Percentiles rank a stretch among this genome's conserved stretches.
These are phyloP conservation scores for Phytophthora pini DNA, from an alignment of 352 stramenopile species.

Conservation along the genomic window DNA sequence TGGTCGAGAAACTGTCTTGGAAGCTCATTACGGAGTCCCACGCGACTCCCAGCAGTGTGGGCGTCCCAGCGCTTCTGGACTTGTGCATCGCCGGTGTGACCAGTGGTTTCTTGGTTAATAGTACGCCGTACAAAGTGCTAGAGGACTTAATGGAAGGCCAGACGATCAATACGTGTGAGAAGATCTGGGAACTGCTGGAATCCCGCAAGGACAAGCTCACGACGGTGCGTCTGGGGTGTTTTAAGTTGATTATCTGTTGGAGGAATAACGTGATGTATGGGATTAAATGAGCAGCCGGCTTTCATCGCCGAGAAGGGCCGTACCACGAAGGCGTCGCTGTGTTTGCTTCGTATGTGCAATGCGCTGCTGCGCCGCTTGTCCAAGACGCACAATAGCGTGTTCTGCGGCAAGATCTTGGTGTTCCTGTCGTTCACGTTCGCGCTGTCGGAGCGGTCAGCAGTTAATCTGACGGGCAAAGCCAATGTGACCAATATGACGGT, in stretches of 20 bases:
- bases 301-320: slow-evolving; percentile 75
- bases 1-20: slow-evolving; percentile 85
- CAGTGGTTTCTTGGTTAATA: slow-evolving; percentile 68
- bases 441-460: slow-evolving; percentile 83
- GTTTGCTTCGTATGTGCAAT: slow-evolving; percentile 85
- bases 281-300: slow-evolving; percentile 40
- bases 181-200: slow-evolving; percentile 85
- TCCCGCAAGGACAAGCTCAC: slow-evolving; percentile 79
- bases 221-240: slow-evolving; percentile 32
- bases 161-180: slow-evolving; percentile 87
- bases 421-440: slow-evolving; percentile 90
- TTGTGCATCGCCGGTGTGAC: slow-evolving; percentile 83
- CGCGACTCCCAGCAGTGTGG: slow-evolving; percentile 62
- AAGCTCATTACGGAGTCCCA: slow-evolving; percentile 67
- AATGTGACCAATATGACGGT: slow-evolving; percentile 83
- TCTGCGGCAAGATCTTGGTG: slow-evolving; percentile 87
- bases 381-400: slow-evolving; percentile 92
- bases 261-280: slow-evolving; percentile 2
- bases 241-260: slow-evolving; percentile 3
- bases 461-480: slow-evolving; percentile 83
- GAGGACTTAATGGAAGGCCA: slow-evolving; percentile 89
- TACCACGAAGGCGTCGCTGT: slow-evolving; percentile 84
- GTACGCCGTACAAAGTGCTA: slow-evolving; percentile 85
- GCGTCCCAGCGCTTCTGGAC: slow-evolving; percentile 75
- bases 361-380: slow-evolving; percentile 82